A percentile compares a stretch with the other conserved stretches of the same genome.
These are phyloP conservation scores for Chrysopogon serrulatus DNA, from an alignment of 176 grass and related monocot genomes.

Conservation along the genomic window DNA sequence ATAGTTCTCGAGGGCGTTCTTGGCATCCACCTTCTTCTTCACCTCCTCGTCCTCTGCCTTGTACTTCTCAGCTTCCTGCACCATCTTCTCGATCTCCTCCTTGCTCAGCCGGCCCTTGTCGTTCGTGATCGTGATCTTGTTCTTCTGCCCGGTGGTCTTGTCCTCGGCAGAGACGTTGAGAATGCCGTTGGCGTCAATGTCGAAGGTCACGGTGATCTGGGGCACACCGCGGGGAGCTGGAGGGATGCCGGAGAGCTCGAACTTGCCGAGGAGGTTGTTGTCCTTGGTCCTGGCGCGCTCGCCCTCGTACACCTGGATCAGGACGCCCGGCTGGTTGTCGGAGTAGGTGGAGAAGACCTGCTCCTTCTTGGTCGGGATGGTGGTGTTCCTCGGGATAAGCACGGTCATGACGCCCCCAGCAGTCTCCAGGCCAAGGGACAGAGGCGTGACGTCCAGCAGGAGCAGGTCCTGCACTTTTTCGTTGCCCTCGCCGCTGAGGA, in stretches of 20 bases:
- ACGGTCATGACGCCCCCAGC: conserved; percentile 76
- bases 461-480: conserved; percentile 92
- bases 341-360: conserved; percentile 78
- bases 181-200: conserved; percentile 68
- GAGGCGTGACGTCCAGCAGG: conserved; percentile 69
- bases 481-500: conserved; percentile 87
- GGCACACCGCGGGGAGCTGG: conserved; percentile 32
- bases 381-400: conserved; percentile 85
- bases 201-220: conserved; percentile 69
- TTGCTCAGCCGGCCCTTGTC: conserved; percentile 81
- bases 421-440: conserved; percentile 59
- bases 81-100: conserved; percentile 83
- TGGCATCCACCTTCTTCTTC: conserved; percentile 71
- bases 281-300: conserved; percentile 57
- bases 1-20: conserved; percentile 71
- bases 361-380: conserved; percentile 90
- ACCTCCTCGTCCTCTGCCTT: conserved; percentile 67
- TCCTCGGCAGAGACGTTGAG: conserved; percentile 65
- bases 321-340: conserved; percentile 75
- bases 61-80: conserved; percentile 76
- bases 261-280: conserved; percentile 47
- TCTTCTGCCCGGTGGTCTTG: conserved; percentile 81
- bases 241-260: too few species aligned
- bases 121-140: conserved; percentile 84
- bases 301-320: conserved; percentile 85